A percentile compares a stretch with the other conserved stretches of the same genome.
Evolutionary conservation across 306 rosid species (phyloP).

Genomic region (Gynostemma pentaphyllum): DNA sequence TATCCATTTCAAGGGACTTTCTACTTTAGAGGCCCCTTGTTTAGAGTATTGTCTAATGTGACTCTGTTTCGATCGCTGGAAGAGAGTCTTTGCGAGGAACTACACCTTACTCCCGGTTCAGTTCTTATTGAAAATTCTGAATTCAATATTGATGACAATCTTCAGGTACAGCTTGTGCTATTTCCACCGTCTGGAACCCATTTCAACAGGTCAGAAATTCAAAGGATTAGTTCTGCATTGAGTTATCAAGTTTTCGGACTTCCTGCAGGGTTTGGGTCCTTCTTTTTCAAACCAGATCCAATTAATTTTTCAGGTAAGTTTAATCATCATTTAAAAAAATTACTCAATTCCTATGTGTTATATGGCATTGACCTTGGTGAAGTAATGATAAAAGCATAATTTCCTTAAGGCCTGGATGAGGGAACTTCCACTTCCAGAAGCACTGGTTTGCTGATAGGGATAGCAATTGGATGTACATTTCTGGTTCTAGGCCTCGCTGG

Average conservation of each 20-base stretch:
- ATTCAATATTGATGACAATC: conserved; percentile 17
- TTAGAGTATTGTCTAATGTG: conserved; percentile 31
- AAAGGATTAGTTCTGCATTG: conserved; percentile 27
- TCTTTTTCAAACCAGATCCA: conserved; percentile 9
- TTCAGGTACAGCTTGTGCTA: conserved; percentile 23
- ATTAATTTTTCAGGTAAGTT: conserved; percentile 28
- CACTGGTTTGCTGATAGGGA: conserved; percentile 44
- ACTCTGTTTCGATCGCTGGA: conserved; percentile 18
- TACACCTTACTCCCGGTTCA: conserved; percentile 30
- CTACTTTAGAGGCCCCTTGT: conserved; percentile 40
- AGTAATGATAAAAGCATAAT: not conserved
- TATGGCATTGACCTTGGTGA: not conserved
- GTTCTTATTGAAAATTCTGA: conserved; percentile 27
- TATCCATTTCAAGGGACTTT: conserved; percentile 54
- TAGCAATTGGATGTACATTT: conserved; percentile 42
- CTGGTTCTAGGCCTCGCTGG: conserved; percentile 33
- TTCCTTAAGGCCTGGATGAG: conserved; percentile 6
- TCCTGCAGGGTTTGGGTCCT: conserved; percentile 40
- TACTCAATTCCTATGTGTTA: not conserved
- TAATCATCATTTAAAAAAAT: not conserved
- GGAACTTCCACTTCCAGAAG: not conserved
- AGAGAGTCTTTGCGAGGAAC: not conserved
- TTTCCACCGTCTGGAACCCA: conserved; percentile 33
- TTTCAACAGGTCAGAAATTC: conserved; percentile 36
- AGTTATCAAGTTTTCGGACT: conserved; percentile 42